A percentile compares a stretch with the other conserved stretches of the same genome.
These are phyloP conservation scores for Nakazawaea anatomiae DNA, from an alignment of 805 yeast species.

Conservation along the genomic window DNA sequence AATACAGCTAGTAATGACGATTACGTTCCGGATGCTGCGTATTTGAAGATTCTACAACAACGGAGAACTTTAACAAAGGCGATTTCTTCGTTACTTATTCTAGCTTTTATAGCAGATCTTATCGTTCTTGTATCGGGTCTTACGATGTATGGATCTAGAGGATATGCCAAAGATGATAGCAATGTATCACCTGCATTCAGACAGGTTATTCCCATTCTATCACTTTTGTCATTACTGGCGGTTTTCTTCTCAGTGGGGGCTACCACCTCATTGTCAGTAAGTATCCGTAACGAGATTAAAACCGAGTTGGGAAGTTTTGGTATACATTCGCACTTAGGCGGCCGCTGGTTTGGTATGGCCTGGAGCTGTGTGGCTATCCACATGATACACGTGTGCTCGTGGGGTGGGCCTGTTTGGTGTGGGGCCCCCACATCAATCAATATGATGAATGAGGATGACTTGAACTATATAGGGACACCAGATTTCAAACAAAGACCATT, in stretches of 20 bases:
- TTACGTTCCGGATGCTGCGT: conserved; percentile 20
- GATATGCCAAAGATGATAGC: conserved; percentile 27
- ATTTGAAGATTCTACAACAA: conserved; percentile 16
- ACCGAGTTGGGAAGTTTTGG: conserved; percentile 40
- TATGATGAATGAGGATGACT: not conserved
- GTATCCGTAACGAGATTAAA: conserved; percentile 22
- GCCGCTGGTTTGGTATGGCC: conserved; percentile 31
- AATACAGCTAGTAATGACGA: conserved; percentile 12
- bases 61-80: conserved; percentile 19
- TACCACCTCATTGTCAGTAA: conserved; percentile 22
- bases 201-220: conserved; percentile 30
- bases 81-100: conserved; percentile 23
- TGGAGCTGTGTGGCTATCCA: conserved; percentile 29
- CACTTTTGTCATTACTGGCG: conserved; percentile 28
- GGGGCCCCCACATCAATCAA: conserved; percentile 31
- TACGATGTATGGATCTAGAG: conserved; percentile 31
- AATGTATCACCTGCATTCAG: conserved; percentile 25
- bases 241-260: conserved; percentile 25
- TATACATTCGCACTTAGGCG: conserved; percentile 35
- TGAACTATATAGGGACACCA: not conserved
- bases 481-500: not conserved
- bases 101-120: conserved; percentile 24
- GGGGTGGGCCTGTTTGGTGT: conserved; percentile 50
- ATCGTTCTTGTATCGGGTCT: conserved; percentile 24
- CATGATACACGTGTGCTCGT: conserved; percentile 16